Evolutionary conservation across 106 monocot species (phyloP).

Genomic region (Apostasia shenzhenica): DNA sequence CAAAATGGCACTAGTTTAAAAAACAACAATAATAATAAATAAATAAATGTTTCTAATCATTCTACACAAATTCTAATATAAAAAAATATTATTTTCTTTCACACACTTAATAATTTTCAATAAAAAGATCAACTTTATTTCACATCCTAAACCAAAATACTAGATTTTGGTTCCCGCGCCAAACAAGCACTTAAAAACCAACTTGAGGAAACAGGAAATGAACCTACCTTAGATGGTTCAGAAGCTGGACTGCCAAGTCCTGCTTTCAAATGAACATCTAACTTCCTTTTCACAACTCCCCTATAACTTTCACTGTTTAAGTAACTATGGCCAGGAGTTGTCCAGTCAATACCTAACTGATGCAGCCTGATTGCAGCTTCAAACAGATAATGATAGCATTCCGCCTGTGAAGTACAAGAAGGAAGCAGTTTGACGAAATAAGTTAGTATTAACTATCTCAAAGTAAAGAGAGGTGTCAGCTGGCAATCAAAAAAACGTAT

Average conservation of each 20-base stretch:
- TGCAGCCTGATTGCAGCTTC: slow-evolving; percentile 86
- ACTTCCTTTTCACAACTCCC: slow-evolving; percentile 7
- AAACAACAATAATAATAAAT: no score
- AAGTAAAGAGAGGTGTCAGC: not conserved
- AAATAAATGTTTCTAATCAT: no score
- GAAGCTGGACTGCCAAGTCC: slow-evolving; percentile 18
- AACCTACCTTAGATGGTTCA: slow-evolving; percentile 50
- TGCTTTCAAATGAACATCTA: slow-evolving; percentile 16
- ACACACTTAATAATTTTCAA: no score
- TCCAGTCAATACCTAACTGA: slow-evolving; percentile 82
- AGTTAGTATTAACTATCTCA: not conserved
- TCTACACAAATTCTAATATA: no score
- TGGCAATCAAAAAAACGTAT: no score
- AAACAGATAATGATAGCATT: slow-evolving; percentile 96
- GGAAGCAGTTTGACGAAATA: not conserved
- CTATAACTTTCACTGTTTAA: slow-evolving; percentile 15
- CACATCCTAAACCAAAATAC: no score
- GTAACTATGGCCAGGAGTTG: slow-evolving; percentile 64
- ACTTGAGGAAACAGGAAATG: not conserved
- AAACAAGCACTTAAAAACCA: no score
- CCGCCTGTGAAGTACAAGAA: slow-evolving; percentile 52
- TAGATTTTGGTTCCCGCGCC: no score
- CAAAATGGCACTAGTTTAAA: no score
- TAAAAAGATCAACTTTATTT: no score
- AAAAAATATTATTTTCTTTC: no score